Evolutionary conservation across 768 basidiomycete species (phyloP), one percentile per base, ranked within the genome.

Genomic region (Cubamyces sp.): DNA sequence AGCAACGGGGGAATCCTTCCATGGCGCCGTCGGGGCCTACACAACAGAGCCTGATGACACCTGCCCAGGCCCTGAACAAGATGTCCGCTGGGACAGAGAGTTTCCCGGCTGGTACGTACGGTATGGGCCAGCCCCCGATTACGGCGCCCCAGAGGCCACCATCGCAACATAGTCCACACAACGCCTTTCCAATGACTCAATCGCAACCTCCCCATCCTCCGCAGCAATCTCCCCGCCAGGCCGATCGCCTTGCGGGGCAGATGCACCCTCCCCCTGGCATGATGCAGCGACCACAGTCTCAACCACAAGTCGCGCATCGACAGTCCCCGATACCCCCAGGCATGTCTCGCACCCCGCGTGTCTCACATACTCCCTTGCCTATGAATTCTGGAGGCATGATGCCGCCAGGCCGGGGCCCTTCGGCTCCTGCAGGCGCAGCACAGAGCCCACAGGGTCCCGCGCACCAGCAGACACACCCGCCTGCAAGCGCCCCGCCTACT

Each of bases 21-120:
- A 48, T 73, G 75, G 40, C 73, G 76, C 34, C 76, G 70, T 55
- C 78, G 40, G 74, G 74, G 45, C 73, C 82, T 18, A 68, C 79
- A 11, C 77, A 71, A 52, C 82, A 82, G 26, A 69, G 73, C 8
- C 85, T 86, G 67, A 80, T 80, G 28, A 88, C 87, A 0, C 87
- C 88, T 2, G 85, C 86, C 2, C 88, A 91, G 68, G 82, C 84
- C 57, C 80, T 82, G 62, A 83, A 83, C 57, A 80, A 85, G 68
- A 84, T 86, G 78, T 78, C 62, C 25, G 21, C 47, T 16, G 41
- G 63, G 26, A 43, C 34, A 3, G 58, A 60, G 26, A 46, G 48
- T 11, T 64, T 55, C 48, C 47, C 62, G 3, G 15, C 62, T 25
- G 45, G 47, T 18, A 15, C 53, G 9, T 64, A 50, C 47, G 57